Conservation (phyloP, 306 rosid genomes). For the Vigna trinervia region DNA sequence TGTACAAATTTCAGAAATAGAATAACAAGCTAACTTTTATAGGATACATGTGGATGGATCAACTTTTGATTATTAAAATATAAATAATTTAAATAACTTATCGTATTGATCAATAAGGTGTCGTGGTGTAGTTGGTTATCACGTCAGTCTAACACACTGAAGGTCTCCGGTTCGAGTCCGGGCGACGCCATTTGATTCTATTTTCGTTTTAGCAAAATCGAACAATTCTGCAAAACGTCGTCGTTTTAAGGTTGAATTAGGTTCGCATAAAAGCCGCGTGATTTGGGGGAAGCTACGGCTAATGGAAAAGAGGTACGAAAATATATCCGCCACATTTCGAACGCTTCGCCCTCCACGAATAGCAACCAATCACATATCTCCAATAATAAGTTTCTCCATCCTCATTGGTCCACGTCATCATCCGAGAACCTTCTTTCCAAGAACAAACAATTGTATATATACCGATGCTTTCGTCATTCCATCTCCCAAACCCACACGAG, state of each 20-base stretch:
- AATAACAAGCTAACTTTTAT: too few species aligned
- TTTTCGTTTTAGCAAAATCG: neutral
- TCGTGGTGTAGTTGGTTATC: slow-evolving; percentile 86
- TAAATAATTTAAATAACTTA: too few species aligned
- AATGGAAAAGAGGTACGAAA: neutral
- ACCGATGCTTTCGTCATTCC: too few species aligned
- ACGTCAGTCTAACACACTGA: slow-evolving; percentile 98
- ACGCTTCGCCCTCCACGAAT: slow-evolving; percentile 43
- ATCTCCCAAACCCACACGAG: neutral
- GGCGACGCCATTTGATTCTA: slow-evolving; percentile 46
- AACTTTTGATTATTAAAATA: too few species aligned
- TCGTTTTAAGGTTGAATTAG: neutral
- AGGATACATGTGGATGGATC: too few species aligned
- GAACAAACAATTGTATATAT: neutral
- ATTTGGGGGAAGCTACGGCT: neutral
- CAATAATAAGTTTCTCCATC: slow-evolving; percentile 39
- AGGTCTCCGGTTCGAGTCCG: slow-evolving; percentile 79
- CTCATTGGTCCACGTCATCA: slow-evolving; percentile 80
- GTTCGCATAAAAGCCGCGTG: neutral
- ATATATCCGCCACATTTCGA: neutral
- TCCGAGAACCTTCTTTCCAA: slow-evolving; percentile 19
- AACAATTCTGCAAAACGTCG: neutral
- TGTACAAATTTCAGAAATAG: too few species aligned
- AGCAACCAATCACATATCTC: slow-evolving; percentile 48
- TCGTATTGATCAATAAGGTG: slow-evolving; percentile 1